Base-by-base conservation (phyloP, 495 filamentous ascomycete species). In the Thermothielavioides terrestris region DNA sequence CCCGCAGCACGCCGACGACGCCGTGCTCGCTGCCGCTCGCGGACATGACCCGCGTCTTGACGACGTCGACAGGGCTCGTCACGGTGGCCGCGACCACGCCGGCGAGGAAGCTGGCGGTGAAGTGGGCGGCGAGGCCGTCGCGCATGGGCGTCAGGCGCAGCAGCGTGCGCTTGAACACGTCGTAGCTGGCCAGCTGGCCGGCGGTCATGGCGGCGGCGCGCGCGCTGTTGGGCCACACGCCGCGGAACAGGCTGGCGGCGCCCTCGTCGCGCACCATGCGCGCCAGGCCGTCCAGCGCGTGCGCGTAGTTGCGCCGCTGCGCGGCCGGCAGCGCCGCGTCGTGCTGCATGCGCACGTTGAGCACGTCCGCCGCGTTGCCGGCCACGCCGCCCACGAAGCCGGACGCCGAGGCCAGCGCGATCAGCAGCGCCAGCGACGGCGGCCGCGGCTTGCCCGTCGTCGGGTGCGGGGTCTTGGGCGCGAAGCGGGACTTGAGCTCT, bases 321-420 rank as follows among this genome's bases (percentile, higher is more conserved):
- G 72, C 73, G 2, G 70, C 59, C 0, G 89, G 86, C 4, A 95
- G 78, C 0, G 90, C 80, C 11, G 86, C 83, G 64, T 97, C 92
- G 71, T 91, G 84, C 67, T 98, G 92, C 92, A 98, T 98, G 55
- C 92, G 89, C 35, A 98, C 92, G 69, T 98, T 98, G 49, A 96
- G 76, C 10, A 98, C 86, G 63, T 98, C 92, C 49, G 91, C 91
- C 0, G 89, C 86, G 68, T 97, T 97, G 49, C 92, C 92, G 10
- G 86, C 85, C 7, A 95, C 64, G 21, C 92, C 92, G 49, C 92
- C 92, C 4, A 95, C 68, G 66, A 95, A 85, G 39, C 92, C 92
- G 2, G 92, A 94, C 17, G 77, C 73, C 11, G 79, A 83, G 46
- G 90, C 84, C 61, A 97, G 86, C 52, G 76, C 83, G 54, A 97